Evolutionary conservation across 139 green algal genomes (phyloP), one percentile per base, ranked within the genome.

Genomic region (Ostreobium quekettii): DNA sequence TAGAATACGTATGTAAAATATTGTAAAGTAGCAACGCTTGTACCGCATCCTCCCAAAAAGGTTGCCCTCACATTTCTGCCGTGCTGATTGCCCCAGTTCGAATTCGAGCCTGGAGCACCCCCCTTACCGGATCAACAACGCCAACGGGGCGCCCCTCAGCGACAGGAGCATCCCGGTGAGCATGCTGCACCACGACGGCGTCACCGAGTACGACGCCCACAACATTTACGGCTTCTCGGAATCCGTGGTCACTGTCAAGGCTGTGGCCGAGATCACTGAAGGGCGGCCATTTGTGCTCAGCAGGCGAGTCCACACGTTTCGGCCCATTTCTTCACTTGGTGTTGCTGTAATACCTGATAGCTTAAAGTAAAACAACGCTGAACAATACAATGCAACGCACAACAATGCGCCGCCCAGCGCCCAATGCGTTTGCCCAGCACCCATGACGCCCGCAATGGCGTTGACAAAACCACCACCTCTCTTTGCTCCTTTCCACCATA

Each of bases 181-280:
- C 28, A 67, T 72, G 0, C n/a, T 65, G 2, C 72, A 80, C 42
- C 66, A 75, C 48, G 48, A 47, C 30, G 79, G 79, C 3, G 58
- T 73, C 35, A 36, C n/a, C 8, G 62, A 81, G 32, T 87, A 86
- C 63, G 70, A 87, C 70, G 46, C 72, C 2, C 80, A 87, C 64
- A 87, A 83, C 73, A 64, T 87, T 36, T 87, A 82, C 62, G 76
- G 61, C 36, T 36, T 84, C 26, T 47, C 69, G 4, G 78, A 84
- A 47, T 62, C 38, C 42, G 38, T 65, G 28, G 63, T 48, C 11
- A 82, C 76, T 5, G 22, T 74, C 64, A 32, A 26, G 0, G 64
- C 72, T 5, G 60, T 75, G 36, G 28, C 32, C 0, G 1, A 24
- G 2, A 60, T 74, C 4, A 46, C 29, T 15, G 49, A 57, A 22